phyloP scores from a whole-genome alignment of 2,329 filamentous ascomycete species.

The Gyromitra esculenta region DNA sequence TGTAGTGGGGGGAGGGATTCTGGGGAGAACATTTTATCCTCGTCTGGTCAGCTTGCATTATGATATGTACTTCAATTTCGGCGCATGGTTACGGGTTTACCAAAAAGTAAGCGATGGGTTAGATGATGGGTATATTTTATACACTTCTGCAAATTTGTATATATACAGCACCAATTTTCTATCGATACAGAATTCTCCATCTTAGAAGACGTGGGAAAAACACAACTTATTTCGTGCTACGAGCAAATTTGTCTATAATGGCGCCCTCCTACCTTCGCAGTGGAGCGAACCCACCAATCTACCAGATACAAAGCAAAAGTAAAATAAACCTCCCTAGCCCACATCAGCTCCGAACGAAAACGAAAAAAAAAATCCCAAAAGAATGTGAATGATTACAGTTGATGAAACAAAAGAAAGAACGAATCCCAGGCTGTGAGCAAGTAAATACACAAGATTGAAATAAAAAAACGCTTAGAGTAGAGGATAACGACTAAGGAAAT shows the following conservation, averaged over 20 bases:
- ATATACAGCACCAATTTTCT: conserved; percentile 14
- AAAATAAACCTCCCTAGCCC: conserved; percentile 25
- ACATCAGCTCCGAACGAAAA: conserved; percentile 3
- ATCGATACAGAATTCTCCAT: background rate
- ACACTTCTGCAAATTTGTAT: conserved; percentile 15
- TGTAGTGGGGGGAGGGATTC: background rate
- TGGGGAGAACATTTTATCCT: background rate
- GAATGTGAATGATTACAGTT: conserved; percentile 47
- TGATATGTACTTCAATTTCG: conserved; percentile 28
- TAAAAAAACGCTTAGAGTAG: conserved; percentile 18
- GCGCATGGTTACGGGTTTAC: conserved; percentile 37
- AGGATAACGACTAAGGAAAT: conserved; percentile 23
- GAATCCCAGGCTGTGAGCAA: conserved; percentile 24
- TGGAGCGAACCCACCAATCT: conserved; percentile 18
- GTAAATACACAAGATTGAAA: conserved; percentile 41
- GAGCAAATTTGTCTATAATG: conserved; percentile 26
- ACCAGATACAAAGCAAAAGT: conserved; percentile 23
- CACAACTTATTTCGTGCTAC: background rate
- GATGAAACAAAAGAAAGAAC: conserved; percentile 43
- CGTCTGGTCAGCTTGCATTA: conserved; percentile 20
- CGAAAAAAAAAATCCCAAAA: conserved; percentile 25
- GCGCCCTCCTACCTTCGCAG: background rate
- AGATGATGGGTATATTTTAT: conserved; percentile 29
- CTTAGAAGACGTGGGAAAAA: background rate
- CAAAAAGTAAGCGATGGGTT: conserved; percentile 25